Base-by-base conservation (phyloP, 108 stramenopile species). In the Seminavis robusta region DNA sequence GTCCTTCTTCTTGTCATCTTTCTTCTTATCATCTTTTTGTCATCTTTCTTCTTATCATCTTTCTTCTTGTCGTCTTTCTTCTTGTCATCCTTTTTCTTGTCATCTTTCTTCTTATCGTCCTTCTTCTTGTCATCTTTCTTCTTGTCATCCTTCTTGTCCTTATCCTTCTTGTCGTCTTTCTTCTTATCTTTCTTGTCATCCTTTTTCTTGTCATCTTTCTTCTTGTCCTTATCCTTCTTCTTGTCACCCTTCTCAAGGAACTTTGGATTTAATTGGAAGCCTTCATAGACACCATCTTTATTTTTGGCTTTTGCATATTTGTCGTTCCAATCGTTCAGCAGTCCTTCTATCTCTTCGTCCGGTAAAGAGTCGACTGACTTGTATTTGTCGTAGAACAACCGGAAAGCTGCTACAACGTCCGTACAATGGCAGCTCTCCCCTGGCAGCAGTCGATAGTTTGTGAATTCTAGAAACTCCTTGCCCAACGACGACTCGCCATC, bases 201-300 rank as follows among this genome's bases (percentile, higher is more conserved):
- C 36, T 42, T 33, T 17, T 29, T 51, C 33, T 47, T 56, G 11
- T 52, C 46, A 26, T 15, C 19, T 16, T 27, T 39, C 33, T 21
- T 38, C 19, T 44, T 38, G n/a, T 62, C 17, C 34, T 41, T 34
- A 9, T 66, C 49, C 17, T 8, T 49, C 23, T 43, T 44, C 9
- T 19, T 54, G 40, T 27, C 32, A 3, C 11, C 24, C 9, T 33
- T 58, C 10, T 41, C 51, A 1, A 52, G n/a, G 33, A 54, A 65
- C 46, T 65, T 65, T 24, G 63, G 63, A 56, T 65, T 65, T 4
- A 65, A 30, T 19, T 51, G 63, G 15, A 65, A 28, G 3, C 63
- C 63, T 47, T 55, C 25, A 30, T 65, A 65, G 1, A 56, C 45
- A 47, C 54, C 54, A 36, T 53, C 19, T 0, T 27, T 34, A 6